Conservation (phyloP, 192 early-diverging fungal species). For the Chytriomyces confervae region DNA sequence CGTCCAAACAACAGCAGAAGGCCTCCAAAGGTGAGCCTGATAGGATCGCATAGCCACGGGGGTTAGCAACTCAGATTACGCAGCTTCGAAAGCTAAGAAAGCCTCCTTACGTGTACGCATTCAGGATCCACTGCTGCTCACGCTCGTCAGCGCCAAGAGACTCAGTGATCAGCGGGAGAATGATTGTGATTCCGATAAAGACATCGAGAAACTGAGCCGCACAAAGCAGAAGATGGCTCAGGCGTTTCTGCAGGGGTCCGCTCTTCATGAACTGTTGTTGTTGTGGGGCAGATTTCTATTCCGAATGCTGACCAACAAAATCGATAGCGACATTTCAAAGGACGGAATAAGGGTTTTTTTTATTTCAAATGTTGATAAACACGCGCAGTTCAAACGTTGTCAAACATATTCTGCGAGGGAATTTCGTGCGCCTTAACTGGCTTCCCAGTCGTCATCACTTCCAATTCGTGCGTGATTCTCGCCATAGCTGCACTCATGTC, state of each 20-base stretch:
- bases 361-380: too few species aligned
- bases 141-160: neutral
- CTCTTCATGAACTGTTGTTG: too few species aligned
- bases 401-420: too few species aligned
- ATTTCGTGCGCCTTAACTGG: neutral
- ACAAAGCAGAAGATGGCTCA: conserved; percentile 9
- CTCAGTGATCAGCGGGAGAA: conserved; percentile 5
- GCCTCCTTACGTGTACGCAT: conserved; percentile 1
- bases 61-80: too few species aligned
- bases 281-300: too few species aligned
- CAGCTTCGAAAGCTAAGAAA: neutral
- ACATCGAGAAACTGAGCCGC: conserved; percentile 19
- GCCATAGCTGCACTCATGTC: neutral
- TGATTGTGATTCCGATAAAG: conserved; percentile 9
- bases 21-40: conserved; percentile 40
- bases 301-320: too few species aligned
- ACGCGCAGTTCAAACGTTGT: too few species aligned
- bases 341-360: too few species aligned
- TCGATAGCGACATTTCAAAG: too few species aligned
- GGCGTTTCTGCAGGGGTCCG: neutral
- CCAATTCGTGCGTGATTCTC: neutral
- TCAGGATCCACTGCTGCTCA: conserved; percentile 17
- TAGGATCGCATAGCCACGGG: too few species aligned
- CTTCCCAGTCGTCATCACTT: neutral
- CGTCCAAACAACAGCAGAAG: conserved; percentile 43